Base-by-base conservation (phyloP, 495 filamentous ascomycete genomes). In the Hypoxylon intermedium region DNA sequence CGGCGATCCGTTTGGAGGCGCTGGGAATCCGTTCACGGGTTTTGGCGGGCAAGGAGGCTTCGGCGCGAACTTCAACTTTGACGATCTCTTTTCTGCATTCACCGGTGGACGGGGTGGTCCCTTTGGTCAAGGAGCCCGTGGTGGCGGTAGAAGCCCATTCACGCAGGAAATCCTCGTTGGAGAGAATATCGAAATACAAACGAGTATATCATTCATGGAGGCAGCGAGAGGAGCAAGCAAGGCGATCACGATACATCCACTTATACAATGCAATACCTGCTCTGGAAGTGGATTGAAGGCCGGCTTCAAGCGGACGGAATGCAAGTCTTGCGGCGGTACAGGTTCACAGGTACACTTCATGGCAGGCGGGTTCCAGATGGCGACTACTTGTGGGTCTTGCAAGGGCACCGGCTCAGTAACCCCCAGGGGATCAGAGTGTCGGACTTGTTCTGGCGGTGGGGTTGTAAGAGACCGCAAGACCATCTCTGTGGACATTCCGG, bases 351-450 rank as follows among this genome's bases (percentile, higher is more conserved):
- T 97, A 15, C 91, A 96, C 74, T 84, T 91, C 67, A 88, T 97
- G 82, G 85, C 89, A 65, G 92, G 91, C 26, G 93, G 92, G 12
- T 98, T 98, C 78, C 93, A 97, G 75, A 91, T 98, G 84, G 89
- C 88, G 6, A 90, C 89, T 53, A 95, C 92, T 2, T 98, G 94
- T 73, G 79, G 83, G 9, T 70, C 84, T 45, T 98, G 94, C 70
- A 84, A 83, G 33, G 94, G 94, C 5, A 82, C 79, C 37, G 94
- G 94, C 23, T 70, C 85, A 52, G 73, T 79, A 7, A 84, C 88
- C 40, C 92, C 94, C 7, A 83, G 80, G 52, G 90, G 91, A 13
- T 87, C 84, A 9, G 89, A 93, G 68, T 98, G 94, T 74, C 76
- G 80, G 18, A 79, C 83, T 6, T 98, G 94, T 73, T 69, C 74